phyloP scores from a whole-genome alignment of 169 alveolate species.

The Babesia sp. region DNA sequence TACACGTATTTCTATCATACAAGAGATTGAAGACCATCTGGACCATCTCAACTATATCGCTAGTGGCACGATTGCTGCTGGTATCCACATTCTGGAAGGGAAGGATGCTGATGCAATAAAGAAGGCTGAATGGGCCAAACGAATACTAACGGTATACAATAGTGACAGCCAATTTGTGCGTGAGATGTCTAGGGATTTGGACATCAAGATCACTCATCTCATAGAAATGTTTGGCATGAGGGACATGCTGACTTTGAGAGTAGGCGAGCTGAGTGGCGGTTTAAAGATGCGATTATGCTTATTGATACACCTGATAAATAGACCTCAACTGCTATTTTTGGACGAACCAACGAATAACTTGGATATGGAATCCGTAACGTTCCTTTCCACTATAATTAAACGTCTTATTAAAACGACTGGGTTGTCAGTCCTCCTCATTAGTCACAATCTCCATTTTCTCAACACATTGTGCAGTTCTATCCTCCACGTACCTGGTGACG shows the following conservation, averaged over 20 bases:
- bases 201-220: constrained; percentile 50
- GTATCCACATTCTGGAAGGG: neutral
- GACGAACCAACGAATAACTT: constrained; percentile 79
- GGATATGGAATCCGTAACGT: constrained; percentile 62
- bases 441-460: constrained; percentile 41
- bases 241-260: constrained; percentile 39
- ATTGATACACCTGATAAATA: constrained; percentile 60
- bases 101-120: neutral
- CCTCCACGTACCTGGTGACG: constrained; percentile 61
- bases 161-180: constrained; percentile 6
- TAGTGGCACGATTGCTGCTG: neutral
- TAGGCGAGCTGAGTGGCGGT: constrained; percentile 72
- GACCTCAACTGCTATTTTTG: constrained; percentile 63
- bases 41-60: constrained; percentile 5
- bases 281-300: constrained; percentile 72
- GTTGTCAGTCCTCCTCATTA: constrained; percentile 41
- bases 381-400: constrained; percentile 37
- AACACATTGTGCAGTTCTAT: constrained; percentile 43
- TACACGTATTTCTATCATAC: constrained; percentile 16
- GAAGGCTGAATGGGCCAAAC: constrained; percentile 7
- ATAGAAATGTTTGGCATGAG: constrained; percentile 68
- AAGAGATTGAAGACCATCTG: constrained; percentile 33
- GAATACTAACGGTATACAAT: constrained; percentile 36
- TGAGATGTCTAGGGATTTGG: constrained; percentile 7
- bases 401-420: constrained; percentile 26